Base-by-base conservation (phyloP, 129 eudicot genomes). In the Silybum marianum region DNA sequence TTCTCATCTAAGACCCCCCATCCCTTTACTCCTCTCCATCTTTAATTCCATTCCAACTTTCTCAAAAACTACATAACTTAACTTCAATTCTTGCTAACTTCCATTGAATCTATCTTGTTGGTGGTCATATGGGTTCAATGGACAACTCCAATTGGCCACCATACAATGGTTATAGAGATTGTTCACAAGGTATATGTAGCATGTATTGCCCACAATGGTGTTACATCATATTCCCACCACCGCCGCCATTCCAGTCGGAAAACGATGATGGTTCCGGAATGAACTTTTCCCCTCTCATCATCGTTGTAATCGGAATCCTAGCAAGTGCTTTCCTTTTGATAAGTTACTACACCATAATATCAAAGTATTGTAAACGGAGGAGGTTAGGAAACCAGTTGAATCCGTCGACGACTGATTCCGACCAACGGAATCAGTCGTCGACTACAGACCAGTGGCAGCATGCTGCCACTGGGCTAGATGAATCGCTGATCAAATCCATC, bases 151-250 rank as follows among this genome's bases (percentile, higher is more conserved):
- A 85, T 36, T 86, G 79, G 85, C 76, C 92, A 81, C 90, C 96
- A 26, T 90, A 92, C 74, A 88, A 85, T 62, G 82, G 83, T 22
- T 93, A 87, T 80, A 90, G 84, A 69, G 98, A 90, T 32, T 93
- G 98, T 78, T 86, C 98, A 83, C 87, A 74, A 79, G 93, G 89
- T 2, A 89, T 89, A 34, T 93, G 98, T 81, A 93, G 90, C 90
- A 84, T 88, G 78, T 92, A 89, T 46, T 92, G 97, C 72, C 97
- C 97, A 58, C 97, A 89, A 78, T 92, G 91, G 84, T 92, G 97
- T 75, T 92, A 89, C 89, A 80, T 89, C 14, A 88, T 80, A 34
- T 89, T 89, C 86, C 84, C 91, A 25, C 95, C 85, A 36, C 96
- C 89, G 8, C 86, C 90, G 0, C 81, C 84, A 3, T 75, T 86